Evolutionary conservation across 352 stramenopile species (phyloP).

Genomic region (Thraustotheca clavata): DNA sequence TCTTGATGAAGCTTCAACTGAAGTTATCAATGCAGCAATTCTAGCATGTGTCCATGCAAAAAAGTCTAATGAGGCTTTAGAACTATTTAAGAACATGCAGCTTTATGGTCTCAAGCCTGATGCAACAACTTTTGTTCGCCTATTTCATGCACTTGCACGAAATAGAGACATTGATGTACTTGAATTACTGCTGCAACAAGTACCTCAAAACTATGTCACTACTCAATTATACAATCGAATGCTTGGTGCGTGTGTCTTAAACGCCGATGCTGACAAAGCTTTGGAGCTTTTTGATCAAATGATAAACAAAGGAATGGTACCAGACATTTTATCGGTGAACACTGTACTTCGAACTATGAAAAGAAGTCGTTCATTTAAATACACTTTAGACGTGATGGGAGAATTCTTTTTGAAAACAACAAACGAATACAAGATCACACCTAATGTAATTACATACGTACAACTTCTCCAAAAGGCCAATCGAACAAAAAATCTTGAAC

Average conservation of each 20-base stretch:
- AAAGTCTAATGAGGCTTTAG: not conserved
- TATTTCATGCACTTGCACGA: not conserved
- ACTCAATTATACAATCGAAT: not conserved
- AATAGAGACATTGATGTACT: not conserved
- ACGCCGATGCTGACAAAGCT: not conserved
- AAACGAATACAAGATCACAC: no score
- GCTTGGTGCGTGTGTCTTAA: not conserved
- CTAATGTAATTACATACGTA: not conserved
- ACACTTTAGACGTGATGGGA: no score
- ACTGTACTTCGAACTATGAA: not conserved
- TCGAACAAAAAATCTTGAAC: no score
- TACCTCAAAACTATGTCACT: not conserved
- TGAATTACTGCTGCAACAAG: not conserved
- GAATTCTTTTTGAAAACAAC: no score
- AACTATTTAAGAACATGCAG: slow-evolving; percentile 9
- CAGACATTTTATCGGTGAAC: not conserved
- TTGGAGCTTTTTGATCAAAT: not conserved
- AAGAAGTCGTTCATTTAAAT: no score
- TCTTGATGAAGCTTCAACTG: not conserved
- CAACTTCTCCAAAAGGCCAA: not conserved
- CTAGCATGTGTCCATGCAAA: slow-evolving; percentile 2
- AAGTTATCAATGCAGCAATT: slow-evolving; percentile 18
- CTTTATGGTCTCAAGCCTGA: not conserved
- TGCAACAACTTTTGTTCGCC: not conserved
- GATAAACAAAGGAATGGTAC: not conserved